Evolutionary conservation across 139 green algal species (phyloP).

Genomic region (Coelastrella sp.): DNA sequence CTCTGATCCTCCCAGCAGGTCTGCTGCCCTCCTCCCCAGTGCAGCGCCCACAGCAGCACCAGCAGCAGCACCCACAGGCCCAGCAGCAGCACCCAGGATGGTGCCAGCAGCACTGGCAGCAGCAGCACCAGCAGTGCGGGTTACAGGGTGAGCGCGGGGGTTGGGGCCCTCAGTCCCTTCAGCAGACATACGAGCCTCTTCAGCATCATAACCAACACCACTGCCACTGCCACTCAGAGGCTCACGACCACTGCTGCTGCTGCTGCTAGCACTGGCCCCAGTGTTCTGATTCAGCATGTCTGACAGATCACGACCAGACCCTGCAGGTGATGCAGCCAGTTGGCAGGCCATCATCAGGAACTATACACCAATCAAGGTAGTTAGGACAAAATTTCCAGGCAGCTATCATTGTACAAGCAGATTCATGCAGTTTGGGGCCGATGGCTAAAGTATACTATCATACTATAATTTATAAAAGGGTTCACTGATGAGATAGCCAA

Average conservation of each 20-base stretch:
- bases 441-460: too few relatives aligned
- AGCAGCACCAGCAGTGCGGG: slow-evolving; percentile 18
- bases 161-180: background rate
- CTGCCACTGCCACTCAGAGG: background rate
- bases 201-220: background rate
- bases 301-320: background rate
- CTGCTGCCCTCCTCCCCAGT: background rate
- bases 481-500: too few relatives aligned
- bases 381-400: too few relatives aligned
- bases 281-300: background rate
- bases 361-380: too few relatives aligned
- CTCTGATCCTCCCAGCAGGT: background rate
- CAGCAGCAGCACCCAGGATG: slow-evolving; percentile 1
- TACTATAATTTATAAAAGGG: too few relatives aligned
- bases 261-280: background rate
- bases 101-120: slow-evolving; percentile 22
- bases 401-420: too few relatives aligned
- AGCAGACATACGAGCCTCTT: background rate
- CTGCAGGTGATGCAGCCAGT: background rate
- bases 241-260: background rate
- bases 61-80: slow-evolving; percentile 29
- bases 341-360: too few relatives aligned
- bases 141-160: background rate
- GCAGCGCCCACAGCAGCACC: slow-evolving; percentile 24
- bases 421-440: too few relatives aligned